Conservation (phyloP, 2,329 filamentous ascomycete genomes). For the Colletotrichum incanum region DNA sequence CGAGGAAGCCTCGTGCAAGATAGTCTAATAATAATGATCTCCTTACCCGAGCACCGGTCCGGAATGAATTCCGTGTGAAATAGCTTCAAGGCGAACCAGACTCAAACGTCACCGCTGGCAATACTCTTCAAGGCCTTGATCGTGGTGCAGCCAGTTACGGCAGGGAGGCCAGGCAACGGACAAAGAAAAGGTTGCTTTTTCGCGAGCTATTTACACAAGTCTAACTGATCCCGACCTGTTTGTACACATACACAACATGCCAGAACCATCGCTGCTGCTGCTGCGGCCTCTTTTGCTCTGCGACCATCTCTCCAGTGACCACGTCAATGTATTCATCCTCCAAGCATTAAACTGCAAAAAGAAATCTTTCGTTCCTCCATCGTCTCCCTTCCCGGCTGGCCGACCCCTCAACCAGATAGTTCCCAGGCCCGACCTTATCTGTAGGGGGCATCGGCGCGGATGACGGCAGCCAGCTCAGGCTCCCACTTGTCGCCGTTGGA, state of each 20-base stretch:
- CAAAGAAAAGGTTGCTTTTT: constrained; percentile 43
- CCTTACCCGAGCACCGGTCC: neutral
- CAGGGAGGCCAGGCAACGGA: constrained; percentile 10
- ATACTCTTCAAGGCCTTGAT: neutral
- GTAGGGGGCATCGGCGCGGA: constrained; percentile 94
- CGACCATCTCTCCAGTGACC: constrained; percentile 2
- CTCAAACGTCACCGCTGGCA: neutral
- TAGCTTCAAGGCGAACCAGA: neutral
- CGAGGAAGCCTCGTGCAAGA: neutral
- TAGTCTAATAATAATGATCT: constrained; percentile 1
- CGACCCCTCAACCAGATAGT: neutral
- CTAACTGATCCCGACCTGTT: constrained; percentile 37
- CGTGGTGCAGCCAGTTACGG: neutral
- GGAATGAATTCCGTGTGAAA: neutral
- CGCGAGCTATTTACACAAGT: constrained; percentile 43
- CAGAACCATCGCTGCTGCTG: constrained; percentile 27
- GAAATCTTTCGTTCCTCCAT: constrained; percentile 8
- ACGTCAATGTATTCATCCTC: constrained; percentile 7
- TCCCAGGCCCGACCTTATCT: constrained; percentile 66
- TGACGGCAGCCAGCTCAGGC: constrained; percentile 92
- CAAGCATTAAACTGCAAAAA: constrained; percentile 28
- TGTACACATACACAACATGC: constrained; percentile 40
- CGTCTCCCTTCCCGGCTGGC: neutral
- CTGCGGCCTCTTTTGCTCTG: constrained; percentile 19
- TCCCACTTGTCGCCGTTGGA: constrained; percentile 98